Evolutionary conservation across 441 rosid species (phyloP), one percentile per base, ranked within the genome.

Genomic region (Croton laevigatus): DNA sequence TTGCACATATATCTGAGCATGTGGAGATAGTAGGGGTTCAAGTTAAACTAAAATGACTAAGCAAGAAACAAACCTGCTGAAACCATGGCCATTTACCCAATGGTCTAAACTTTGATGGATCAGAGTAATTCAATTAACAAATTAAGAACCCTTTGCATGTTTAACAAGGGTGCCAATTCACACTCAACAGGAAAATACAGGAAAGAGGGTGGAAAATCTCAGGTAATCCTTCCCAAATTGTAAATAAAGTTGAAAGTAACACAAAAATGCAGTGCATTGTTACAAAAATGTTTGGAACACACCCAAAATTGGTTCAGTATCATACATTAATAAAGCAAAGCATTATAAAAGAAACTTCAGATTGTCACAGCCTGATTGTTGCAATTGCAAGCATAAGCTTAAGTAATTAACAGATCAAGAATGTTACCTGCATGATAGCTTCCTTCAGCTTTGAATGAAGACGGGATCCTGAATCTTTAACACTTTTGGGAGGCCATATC

Each of bases 401-500:
- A n/a, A n/a, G n/a, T n/a, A n/a, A n/a, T n/a, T n/a, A n/a, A n/a
- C n/a, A n/a, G n/a, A n/a, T n/a, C 27, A 48, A 73, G 68, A 16
- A 74, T 55, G 75, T 79, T 68, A 88, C 99, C 97, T 88, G 94
- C 86, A 82, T 23, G 77, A 95, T 85, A 65, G 89, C 91, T 78
- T 95, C 99, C 79, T 86, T 95, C 76, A 93, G 83, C 75, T 73
- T 86, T 62, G 92, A 88, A 87, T 95, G 95, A 76, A 92, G 88
- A 76, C 78, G 78, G 55, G 98, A 93, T 73, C 97, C 97, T 32
- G 97, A 87, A 82, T 95, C 99, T 80, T 93, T 93, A 72, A 95
- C 84, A 82, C 80, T 88, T 83, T 93, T 93, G 48, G 99, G 98
- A 85, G 99, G 99, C 97, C 98, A 95, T 81, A 95, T 86, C 99